phyloP scores from a whole-genome alignment of 2,329 filamentous ascomycete genomes.

The Colletotrichum paranaense region DNA sequence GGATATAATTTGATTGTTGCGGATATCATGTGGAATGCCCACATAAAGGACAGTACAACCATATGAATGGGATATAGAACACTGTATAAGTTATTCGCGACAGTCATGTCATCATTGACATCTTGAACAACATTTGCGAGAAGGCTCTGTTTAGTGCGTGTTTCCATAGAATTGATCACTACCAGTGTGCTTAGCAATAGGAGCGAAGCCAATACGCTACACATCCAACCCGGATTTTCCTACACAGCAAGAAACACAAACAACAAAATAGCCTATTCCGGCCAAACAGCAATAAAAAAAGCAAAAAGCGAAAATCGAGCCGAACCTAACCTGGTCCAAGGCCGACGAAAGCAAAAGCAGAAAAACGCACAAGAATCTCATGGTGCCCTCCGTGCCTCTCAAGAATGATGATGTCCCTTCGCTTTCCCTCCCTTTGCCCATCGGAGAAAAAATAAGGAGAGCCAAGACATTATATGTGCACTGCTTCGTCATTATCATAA shows the following conservation, averaged over 20 bases:
- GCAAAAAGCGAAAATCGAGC: background rate
- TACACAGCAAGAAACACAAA: slow-evolving; percentile 9
- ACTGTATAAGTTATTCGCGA: too few species aligned
- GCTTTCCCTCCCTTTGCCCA: background rate
- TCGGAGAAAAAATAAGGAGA: background rate
- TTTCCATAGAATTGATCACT: slow-evolving; percentile 27
- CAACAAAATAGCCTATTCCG: background rate
- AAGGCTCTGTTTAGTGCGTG: background rate
- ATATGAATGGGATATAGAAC: too few species aligned
- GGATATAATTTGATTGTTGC: too few species aligned
- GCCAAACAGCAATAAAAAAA: background rate
- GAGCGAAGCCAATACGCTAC: slow-evolving; percentile 13
- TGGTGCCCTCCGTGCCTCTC: background rate
- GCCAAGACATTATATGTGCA: slow-evolving; percentile 31
- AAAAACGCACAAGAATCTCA: background rate
- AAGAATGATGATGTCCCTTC: slow-evolving; percentile 18
- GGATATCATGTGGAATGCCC: too few species aligned
- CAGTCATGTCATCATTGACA: too few species aligned
- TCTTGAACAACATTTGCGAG: background rate
- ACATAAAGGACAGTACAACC: too few species aligned
- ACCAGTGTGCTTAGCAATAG: slow-evolving; percentile 2
- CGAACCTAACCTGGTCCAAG: slow-evolving; percentile 3
- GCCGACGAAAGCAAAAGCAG: background rate
- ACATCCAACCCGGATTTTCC: slow-evolving; percentile 10
- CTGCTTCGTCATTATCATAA: slow-evolving; percentile 37